Percentiles rank a stretch among this genome's conserved stretches.
phyloP scores from a whole-genome alignment of 352 stramenopile species.

The Aphanomyces cochlioides region DNA sequence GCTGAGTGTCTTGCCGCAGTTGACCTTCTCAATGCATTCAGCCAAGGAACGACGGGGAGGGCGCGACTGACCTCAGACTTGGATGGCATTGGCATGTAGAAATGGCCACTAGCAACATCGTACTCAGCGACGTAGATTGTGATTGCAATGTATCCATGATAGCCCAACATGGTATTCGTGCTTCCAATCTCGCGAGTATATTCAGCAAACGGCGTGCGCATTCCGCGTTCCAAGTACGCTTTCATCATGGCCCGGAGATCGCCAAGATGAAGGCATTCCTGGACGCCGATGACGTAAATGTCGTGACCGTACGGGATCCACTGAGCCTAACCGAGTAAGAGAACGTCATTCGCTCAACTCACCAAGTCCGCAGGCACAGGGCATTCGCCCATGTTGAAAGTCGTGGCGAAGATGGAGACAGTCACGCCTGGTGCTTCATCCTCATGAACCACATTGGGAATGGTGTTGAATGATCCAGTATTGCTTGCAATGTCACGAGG shows the following conservation, averaged over 20 bases:
- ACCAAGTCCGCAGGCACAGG: conserved; percentile 9
- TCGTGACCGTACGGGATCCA: conserved; percentile 88
- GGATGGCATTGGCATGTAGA: conserved; percentile 48
- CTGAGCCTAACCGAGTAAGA: conserved; percentile 31
- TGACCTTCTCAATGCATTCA: conserved; percentile 68
- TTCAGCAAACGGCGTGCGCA: conserved; percentile 60
- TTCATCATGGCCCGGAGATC: conserved; percentile 65
- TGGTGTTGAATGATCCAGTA: too few species aligned
- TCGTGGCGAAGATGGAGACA: conserved; percentile 26
- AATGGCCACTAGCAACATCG: conserved; percentile 54
- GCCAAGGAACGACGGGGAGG: conserved; percentile 28
- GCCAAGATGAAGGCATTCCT: conserved; percentile 85
- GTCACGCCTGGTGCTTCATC: neutral
- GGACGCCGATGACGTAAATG: conserved; percentile 87
- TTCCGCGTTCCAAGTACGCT: conserved; percentile 52
- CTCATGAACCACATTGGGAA: neutral
- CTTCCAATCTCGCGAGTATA: conserved; percentile 82
- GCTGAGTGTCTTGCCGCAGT: conserved; percentile 70
- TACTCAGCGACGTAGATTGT: conserved; percentile 74
- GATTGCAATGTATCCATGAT: conserved; percentile 85
- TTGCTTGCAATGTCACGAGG: too few species aligned
- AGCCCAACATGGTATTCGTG: conserved; percentile 67
- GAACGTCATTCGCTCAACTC: neutral
- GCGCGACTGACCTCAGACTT: conserved; percentile 16
- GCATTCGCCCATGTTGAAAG: conserved; percentile 28